Evolutionary conservation across 805 yeast genomes (phyloP).

Genomic region (Wickerhamomyces canadensis): DNA sequence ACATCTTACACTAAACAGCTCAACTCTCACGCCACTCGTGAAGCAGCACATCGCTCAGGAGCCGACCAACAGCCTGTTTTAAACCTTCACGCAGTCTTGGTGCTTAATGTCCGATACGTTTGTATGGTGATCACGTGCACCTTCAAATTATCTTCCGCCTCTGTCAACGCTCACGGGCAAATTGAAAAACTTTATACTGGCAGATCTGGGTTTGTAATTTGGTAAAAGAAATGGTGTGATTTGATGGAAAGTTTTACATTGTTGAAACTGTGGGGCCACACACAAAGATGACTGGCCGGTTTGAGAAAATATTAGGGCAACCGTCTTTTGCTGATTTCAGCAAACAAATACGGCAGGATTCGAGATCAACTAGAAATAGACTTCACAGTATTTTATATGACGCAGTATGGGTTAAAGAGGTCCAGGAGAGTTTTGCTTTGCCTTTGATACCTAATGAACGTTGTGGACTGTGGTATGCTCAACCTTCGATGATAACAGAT

Average conservation of each 20-base stretch:
- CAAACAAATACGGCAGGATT: conserved; percentile 43
- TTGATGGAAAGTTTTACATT: background rate
- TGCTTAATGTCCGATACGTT: conserved; percentile 8
- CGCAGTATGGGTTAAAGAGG: conserved; percentile 41
- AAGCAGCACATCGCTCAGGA: background rate
- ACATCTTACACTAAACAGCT: too few relatives aligned
- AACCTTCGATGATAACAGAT: conserved; percentile 34
- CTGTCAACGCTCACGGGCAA: too few relatives aligned
- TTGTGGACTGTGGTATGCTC: conserved; percentile 83
- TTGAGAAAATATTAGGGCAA: too few relatives aligned
- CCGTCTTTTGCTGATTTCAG: conserved; percentile 13
- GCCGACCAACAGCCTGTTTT: background rate
- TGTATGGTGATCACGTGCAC: conserved; percentile 2
- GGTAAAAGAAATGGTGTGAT: background rate
- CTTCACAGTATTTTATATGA: conserved; percentile 71
- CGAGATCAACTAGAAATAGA: conserved; percentile 51
- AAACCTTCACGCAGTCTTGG: background rate
- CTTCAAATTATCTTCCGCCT: conserved; percentile 1
- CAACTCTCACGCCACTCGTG: too few relatives aligned
- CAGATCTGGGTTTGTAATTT: background rate
- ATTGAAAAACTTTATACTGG: too few relatives aligned
- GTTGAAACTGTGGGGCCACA: too few relatives aligned
- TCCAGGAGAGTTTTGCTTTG: conserved; percentile 27
- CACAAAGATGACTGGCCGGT: too few relatives aligned
- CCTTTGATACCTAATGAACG: conserved; percentile 72